A percentile compares a stretch with the other conserved stretches of the same genome.
Conservation (phyloP, 345 rosid species). For the Citrus unshiu region DNA sequence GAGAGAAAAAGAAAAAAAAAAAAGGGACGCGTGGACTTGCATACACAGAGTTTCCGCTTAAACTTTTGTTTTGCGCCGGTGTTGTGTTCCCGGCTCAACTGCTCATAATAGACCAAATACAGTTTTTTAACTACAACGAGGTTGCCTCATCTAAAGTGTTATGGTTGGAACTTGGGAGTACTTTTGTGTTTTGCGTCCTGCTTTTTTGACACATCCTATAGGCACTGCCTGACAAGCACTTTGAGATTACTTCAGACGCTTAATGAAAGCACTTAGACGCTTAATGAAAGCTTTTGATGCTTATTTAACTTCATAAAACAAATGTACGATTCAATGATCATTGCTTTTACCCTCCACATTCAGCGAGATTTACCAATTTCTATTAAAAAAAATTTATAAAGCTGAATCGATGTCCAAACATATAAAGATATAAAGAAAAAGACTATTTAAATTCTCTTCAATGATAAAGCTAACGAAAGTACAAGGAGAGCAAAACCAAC, state of each 20-base stretch:
- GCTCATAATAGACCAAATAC: not conserved
- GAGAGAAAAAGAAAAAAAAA: too few species aligned
- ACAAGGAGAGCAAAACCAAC: slow-evolving; percentile 14
- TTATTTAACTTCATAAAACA: not conserved
- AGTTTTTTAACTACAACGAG: not conserved
- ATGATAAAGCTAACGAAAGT: slow-evolving; percentile 3
- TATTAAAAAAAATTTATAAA: not conserved
- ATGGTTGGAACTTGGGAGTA: not conserved
- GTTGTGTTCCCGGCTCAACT: not conserved
- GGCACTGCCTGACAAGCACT: not conserved
- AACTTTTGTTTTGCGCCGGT: not conserved
- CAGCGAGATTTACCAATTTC: not conserved
- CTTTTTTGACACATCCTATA: not conserved
- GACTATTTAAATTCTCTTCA: slow-evolving; percentile 4
- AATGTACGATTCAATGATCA: not conserved
- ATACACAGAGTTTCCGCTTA: not conserved
- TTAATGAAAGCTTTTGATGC: not conserved
- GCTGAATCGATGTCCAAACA: not conserved
- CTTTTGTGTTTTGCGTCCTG: not conserved
- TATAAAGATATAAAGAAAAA: not conserved
- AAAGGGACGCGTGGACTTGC: not conserved
- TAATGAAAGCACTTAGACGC: not conserved
- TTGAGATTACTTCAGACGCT: not conserved
- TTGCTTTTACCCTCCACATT: not conserved
- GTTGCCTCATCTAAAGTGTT: not conserved